These are phyloP conservation scores for Pichia thaimueangensis DNA, from an alignment of 805 yeast species.

Conservation along the genomic window DNA sequence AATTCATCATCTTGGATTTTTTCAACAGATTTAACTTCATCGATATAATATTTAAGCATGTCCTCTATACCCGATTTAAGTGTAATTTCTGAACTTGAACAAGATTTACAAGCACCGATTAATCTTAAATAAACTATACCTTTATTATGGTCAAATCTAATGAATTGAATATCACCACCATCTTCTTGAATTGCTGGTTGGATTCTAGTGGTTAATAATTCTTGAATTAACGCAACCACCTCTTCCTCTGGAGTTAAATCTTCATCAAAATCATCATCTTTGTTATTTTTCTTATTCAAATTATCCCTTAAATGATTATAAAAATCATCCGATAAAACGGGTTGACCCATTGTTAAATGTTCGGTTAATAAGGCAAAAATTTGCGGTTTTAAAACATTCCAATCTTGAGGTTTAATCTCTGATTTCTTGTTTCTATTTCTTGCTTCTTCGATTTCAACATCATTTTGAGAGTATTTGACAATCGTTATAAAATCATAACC, in stretches of 20 bases:
- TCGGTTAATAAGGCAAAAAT: slow-evolving; percentile 55
- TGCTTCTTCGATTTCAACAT: neutral
- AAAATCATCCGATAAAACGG: slow-evolving; percentile 42
- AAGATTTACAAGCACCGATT: slow-evolving; percentile 94
- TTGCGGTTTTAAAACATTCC: slow-evolving; percentile 63
- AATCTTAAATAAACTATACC: slow-evolving; percentile 86
- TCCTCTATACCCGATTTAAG: slow-evolving; percentile 92
- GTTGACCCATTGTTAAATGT: slow-evolving; percentile 47
- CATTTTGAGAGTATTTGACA: slow-evolving; percentile 46
- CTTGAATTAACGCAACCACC: slow-evolving; percentile 83
- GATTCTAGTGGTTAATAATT: slow-evolving; percentile 86
- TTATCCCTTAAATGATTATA: slow-evolving; percentile 29
- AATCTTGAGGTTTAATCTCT: slow-evolving; percentile 23
- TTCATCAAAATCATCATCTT: slow-evolving; percentile 47
- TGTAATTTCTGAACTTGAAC: slow-evolving; percentile 87
- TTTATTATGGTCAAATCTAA: slow-evolving; percentile 75
- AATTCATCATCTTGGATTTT: slow-evolving; percentile 85
- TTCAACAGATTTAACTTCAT: slow-evolving; percentile 84
- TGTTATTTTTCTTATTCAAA: slow-evolving; percentile 26
- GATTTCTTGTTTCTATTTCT: neutral
- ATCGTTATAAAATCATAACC: slow-evolving; percentile 82
- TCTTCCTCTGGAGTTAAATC: slow-evolving; percentile 47
- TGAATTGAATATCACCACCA: slow-evolving; percentile 93
- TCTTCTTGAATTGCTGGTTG: slow-evolving; percentile 98
- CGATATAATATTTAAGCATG: slow-evolving; percentile 96